These are phyloP conservation scores for Pseudocercospora macadamiae DNA, from an alignment of 2,329 filamentous ascomycete genomes.

Conservation along the genomic window DNA sequence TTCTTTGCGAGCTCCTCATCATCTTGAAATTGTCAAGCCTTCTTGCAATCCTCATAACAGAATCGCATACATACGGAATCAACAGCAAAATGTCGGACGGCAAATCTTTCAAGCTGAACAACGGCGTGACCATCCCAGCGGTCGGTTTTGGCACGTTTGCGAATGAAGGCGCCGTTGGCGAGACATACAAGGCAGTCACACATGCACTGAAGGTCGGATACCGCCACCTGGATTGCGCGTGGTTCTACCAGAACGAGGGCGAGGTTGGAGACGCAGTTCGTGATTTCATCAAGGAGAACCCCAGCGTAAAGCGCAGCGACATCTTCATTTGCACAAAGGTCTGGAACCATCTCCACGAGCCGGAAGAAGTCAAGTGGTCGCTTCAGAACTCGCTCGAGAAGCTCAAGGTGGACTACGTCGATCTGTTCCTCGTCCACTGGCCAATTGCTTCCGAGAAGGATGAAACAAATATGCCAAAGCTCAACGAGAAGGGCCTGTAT, in stretches of 20 bases:
- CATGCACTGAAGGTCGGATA: constrained; percentile 57
- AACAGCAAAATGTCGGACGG: constrained; percentile 58
- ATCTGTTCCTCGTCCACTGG: constrained; percentile 46
- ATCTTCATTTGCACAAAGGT: constrained; percentile 58
- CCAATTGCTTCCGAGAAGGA: constrained; percentile 57
- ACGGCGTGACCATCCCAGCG: constrained; percentile 63
- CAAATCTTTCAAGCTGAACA: constrained; percentile 57
- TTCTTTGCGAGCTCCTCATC: neutral
- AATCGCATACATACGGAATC: neutral
- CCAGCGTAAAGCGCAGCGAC: constrained; percentile 52
- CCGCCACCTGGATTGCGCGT: constrained; percentile 60
- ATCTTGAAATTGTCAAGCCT: no score
- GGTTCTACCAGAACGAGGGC: constrained; percentile 58
- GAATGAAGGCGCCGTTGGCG: constrained; percentile 64
- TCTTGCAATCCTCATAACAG: neutral
- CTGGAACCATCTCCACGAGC: constrained; percentile 56
- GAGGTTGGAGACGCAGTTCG: constrained; percentile 56
- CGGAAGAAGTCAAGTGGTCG: constrained; percentile 41
- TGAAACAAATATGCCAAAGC: constrained; percentile 49
- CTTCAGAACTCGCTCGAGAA: constrained; percentile 40
- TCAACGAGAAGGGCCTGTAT: constrained; percentile 60
- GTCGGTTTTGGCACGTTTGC: constrained; percentile 69
- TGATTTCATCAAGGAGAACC: constrained; percentile 57
- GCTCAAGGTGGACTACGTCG: constrained; percentile 40
- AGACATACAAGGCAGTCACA: constrained; percentile 58